Evolutionary conservation across 139 green algal species (phyloP).

Genomic region (Volvox africanus): DNA sequence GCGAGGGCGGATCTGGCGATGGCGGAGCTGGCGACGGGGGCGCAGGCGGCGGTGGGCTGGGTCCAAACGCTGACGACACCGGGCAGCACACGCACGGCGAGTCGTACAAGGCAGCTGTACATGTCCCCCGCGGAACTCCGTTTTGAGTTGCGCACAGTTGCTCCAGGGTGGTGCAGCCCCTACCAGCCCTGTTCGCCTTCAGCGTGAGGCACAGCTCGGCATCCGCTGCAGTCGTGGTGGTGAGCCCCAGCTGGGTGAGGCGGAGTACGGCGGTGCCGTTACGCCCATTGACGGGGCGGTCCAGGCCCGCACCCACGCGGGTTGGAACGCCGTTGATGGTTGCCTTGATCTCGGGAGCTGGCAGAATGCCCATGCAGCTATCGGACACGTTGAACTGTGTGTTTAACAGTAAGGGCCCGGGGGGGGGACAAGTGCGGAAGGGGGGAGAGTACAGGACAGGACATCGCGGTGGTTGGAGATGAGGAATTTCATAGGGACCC

Average conservation of each 20-base stretch:
- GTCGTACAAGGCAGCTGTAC: not conserved
- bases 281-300: not conserved
- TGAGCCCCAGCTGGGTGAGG: not conserved
- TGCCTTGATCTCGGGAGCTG: not conserved
- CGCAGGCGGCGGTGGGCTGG: too few species aligned
- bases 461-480: too few species aligned
- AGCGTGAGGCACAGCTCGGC: not conserved
- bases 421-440: not conserved
- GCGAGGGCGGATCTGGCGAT: too few species aligned
- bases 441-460: not conserved
- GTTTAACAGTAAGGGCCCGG: too few species aligned
- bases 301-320: not conserved
- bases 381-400: not conserved
- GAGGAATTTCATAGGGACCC: too few species aligned
- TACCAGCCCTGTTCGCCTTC: not conserved
- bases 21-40: too few species aligned
- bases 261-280: not conserved
- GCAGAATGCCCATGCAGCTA: not conserved
- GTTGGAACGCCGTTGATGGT: conserved; percentile 1
- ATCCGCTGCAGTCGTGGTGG: not conserved
- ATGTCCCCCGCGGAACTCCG: not conserved
- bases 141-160: not conserved
- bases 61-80: too few species aligned
- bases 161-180: not conserved
- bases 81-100: not conserved